Percentiles rank a stretch among this genome's conserved stretches.
These are phyloP conservation scores for Fusarium fracticaudum DNA, from an alignment of 2,329 filamentous ascomycete species.

Conservation along the genomic window DNA sequence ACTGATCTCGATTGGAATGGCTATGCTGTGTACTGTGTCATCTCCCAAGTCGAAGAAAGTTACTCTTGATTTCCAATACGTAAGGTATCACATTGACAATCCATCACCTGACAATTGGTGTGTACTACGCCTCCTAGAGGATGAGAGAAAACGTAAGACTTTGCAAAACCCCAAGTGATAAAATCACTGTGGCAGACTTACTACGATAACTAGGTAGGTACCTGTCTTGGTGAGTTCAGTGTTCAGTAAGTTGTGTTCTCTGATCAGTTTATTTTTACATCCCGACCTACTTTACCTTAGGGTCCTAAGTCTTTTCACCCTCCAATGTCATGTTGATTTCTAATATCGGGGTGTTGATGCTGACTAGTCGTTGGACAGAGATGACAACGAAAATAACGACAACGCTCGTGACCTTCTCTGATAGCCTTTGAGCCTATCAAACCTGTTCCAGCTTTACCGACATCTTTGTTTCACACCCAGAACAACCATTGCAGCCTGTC, in stretches of 20 bases:
- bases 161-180: not conserved
- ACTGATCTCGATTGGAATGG: slow-evolving; percentile 11
- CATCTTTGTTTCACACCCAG: slow-evolving; percentile 6
- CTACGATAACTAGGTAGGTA: not conserved
- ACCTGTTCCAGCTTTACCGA: slow-evolving; percentile 8
- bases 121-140: slow-evolving; percentile 5
- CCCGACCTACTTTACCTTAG: not conserved
- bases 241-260: not conserved
- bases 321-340: not conserved
- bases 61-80: slow-evolving; percentile 16
- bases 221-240: not conserved
- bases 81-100: slow-evolving; percentile 31
- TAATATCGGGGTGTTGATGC: not conserved
- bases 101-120: slow-evolving; percentile 31
- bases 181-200: not conserved
- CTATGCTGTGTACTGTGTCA: slow-evolving; percentile 2
- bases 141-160: not conserved
- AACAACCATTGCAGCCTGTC: not conserved
- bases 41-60: not conserved
- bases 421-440: slow-evolving; percentile 7
- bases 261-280: not conserved
- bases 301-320: not conserved
- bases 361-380: not conserved
- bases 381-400: not conserved
- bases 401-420: slow-evolving; percentile 13